Conservation (phyloP, 1,284 basidiomycete species). For the Puccinia polysora region DNA sequence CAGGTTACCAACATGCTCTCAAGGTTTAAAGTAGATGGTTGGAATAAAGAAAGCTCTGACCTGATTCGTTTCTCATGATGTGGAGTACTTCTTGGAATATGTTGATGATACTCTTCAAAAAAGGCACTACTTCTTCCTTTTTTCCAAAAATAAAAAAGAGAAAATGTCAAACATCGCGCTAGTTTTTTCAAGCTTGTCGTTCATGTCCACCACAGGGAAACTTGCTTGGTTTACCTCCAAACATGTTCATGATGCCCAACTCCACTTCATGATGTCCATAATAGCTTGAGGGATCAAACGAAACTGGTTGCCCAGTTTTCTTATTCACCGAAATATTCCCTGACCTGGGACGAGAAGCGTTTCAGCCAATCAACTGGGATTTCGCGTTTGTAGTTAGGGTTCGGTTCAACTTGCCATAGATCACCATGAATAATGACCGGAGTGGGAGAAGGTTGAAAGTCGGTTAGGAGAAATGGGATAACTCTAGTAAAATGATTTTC, state of each 20-base stretch:
- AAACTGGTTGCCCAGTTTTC: slow-evolving; percentile 61
- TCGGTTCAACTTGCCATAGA: slow-evolving; percentile 60
- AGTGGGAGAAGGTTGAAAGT: slow-evolving; percentile 59
- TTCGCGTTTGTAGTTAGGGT: slow-evolving; percentile 9
- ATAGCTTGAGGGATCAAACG: slow-evolving; percentile 76
- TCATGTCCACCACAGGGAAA: too few species aligned
- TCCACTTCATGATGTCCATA: slow-evolving; percentile 84
- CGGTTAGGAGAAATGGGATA: slow-evolving; percentile 67
- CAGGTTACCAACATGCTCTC: neutral
- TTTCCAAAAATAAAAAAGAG: neutral
- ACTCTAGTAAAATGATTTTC: slow-evolving; percentile 61
- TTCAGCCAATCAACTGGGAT: neutral
- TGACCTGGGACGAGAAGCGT: slow-evolving; percentile 56
- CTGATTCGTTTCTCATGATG: slow-evolving; percentile 67
- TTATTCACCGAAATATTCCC: slow-evolving; percentile 66
- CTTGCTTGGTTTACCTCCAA: slow-evolving; percentile 61
- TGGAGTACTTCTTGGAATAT: slow-evolving; percentile 67
- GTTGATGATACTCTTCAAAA: slow-evolving; percentile 67
- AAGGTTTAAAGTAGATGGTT: neutral
- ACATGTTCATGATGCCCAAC: slow-evolving; percentile 74
- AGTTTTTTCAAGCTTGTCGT: too few species aligned
- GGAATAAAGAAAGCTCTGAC: slow-evolving; percentile 16
- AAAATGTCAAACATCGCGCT: neutral
- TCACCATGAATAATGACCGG: slow-evolving; percentile 80
- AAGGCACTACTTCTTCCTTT: slow-evolving; percentile 65